phyloP scores from a whole-genome alignment of 192 early-diverging fungal genomes.

The Coemansia sp. region DNA sequence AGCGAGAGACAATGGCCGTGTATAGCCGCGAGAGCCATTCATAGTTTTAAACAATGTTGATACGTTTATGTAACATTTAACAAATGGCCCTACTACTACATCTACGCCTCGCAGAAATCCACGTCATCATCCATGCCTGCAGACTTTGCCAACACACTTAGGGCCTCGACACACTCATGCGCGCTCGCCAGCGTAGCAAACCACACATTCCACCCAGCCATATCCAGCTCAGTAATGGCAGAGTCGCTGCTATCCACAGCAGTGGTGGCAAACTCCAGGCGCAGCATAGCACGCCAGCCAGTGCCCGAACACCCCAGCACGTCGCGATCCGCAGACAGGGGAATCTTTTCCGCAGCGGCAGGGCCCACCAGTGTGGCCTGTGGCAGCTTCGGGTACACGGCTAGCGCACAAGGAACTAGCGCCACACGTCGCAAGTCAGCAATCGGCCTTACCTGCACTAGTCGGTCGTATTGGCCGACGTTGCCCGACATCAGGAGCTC shows the following conservation, averaged over 20 bases:
- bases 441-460: slow-evolving; percentile 24
- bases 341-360: neutral
- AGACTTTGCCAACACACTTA: slow-evolving; percentile 16
- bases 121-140: slow-evolving; percentile 9
- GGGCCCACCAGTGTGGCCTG: neutral
- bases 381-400: neutral
- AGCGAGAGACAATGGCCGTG: neutral
- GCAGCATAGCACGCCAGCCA: slow-evolving; percentile 44
- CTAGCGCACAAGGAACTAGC: slow-evolving; percentile 5
- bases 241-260: neutral
- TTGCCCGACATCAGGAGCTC: slow-evolving; percentile 13
- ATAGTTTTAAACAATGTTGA: neutral
- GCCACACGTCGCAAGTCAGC: slow-evolving; percentile 30
- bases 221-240: neutral
- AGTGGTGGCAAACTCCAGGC: slow-evolving; percentile 32
- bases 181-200: slow-evolving; percentile 44
- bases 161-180: slow-evolving; percentile 40
- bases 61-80: no score
- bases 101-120: slow-evolving; percentile 10
- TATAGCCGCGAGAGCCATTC: neutral
- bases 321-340: neutral
- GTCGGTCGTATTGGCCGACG: slow-evolving; percentile 37
- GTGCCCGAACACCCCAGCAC: slow-evolving; percentile 27
- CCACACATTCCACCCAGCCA: slow-evolving; percentile 34
- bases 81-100: no score